Evolutionary conservation across 225 moss, liverwort and hornwort species (phyloP), one percentile per base, ranked within the genome.

Genomic region (Polytrichum formosum): DNA sequence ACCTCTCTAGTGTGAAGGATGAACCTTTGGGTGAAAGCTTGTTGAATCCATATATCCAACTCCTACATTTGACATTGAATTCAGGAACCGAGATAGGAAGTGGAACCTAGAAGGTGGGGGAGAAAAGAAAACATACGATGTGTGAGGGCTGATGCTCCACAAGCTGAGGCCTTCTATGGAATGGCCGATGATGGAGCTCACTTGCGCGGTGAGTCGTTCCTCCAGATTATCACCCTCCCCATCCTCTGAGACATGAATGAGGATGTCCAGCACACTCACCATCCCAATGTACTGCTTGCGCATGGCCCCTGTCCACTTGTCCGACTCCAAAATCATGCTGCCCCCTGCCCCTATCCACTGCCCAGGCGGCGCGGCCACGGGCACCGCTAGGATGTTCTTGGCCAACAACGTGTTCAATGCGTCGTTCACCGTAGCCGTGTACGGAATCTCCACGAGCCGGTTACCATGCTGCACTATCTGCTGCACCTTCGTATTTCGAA

Each of bases 341-440:
- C 96, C 96, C 25, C 96, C 93, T 19, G 96, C 96, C 66, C 93
- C 96, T 23, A 97, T 93, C 96, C 96, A 97, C 59, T 91, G 91
- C 2, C 96, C 93, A 6, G 92, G 96, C 8, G 96, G 96, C 2
- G 96, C 92, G 28, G 96, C 96, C 54, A 97, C 93, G 8, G 88
- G 90, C 76, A 97, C 93, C 2, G 96, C 96, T 33, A 90, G 65
- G 60, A 97, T 93, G 22, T 86, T 89, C 67, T 97, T 88, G 1
- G 89, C 87, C 5, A 90, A 79, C 77, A 97, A 75, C 9, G 92
- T 83, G 1, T 86, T 92, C 5, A 93, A 77, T 6, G 96, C 89
- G 23, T 97, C 96, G 28, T 81, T 76, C 69, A 97, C 96, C 19
- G 90, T 90, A n/a, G 93, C 96, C 27, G 78, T 97, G 75, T 90